A percentile compares a stretch with the other conserved stretches of the same genome.
These are phyloP conservation scores for Claviceps purpurea DNA, from an alignment of 2,329 filamentous ascomycete species.

Conservation along the genomic window DNA sequence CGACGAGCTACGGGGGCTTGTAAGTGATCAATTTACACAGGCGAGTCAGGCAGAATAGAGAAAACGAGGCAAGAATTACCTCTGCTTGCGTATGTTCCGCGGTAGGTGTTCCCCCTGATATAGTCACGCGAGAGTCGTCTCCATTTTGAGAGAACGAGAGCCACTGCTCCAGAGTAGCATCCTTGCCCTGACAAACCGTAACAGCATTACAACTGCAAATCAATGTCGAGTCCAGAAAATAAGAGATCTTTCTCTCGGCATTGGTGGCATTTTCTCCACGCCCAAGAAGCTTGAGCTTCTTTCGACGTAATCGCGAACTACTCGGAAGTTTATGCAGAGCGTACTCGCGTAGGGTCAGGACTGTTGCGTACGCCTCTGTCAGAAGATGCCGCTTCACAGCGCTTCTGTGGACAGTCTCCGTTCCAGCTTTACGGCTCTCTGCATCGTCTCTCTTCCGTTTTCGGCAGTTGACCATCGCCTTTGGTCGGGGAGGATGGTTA, in stretches of 20 bases:
- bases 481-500: neutral
- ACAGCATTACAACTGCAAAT: conserved; percentile 38
- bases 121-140: conserved; percentile 42
- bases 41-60: neutral
- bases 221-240: conserved; percentile 55
- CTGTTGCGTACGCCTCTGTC: conserved; percentile 50
- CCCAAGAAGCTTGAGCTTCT: conserved; percentile 38
- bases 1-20: conserved; percentile 47
- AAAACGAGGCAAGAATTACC: conserved; percentile 25
- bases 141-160: conserved; percentile 47
- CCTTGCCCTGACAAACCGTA: conserved; percentile 11
- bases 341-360: conserved; percentile 58
- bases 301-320: conserved; percentile 50
- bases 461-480: conserved; percentile 12
- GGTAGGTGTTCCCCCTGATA: conserved; percentile 31
- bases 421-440: conserved; percentile 6
- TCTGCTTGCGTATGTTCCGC: conserved; percentile 47
- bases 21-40: neutral
- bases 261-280: conserved; percentile 14
- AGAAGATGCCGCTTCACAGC: conserved; percentile 47
- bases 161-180: conserved; percentile 41
- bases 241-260: conserved; percentile 31
- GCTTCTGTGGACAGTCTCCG: conserved; percentile 4
- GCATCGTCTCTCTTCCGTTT: conserved; percentile 16
- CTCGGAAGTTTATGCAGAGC: conserved; percentile 50